These are phyloP conservation scores for Hemileccinum rubropunctum DNA, from an alignment of 768 basidiomycete species.

Conservation along the genomic window DNA sequence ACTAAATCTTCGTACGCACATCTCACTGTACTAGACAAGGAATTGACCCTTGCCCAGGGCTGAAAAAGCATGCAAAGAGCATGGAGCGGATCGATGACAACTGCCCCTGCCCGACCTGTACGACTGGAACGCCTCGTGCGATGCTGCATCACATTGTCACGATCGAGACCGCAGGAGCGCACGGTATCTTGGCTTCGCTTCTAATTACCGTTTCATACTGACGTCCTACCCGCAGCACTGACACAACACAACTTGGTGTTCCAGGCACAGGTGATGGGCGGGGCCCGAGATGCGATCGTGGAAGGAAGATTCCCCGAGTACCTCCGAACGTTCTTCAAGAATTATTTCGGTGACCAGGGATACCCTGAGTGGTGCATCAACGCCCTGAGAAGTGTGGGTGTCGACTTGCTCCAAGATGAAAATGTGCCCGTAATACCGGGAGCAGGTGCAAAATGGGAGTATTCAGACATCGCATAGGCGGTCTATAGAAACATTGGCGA, in stretches of 20 bases:
- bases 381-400: slow-evolving; percentile 77
- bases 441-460: slow-evolving; percentile 78
- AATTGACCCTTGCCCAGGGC: slow-evolving; percentile 25
- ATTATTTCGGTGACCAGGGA: slow-evolving; percentile 72
- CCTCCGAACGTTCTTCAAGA: slow-evolving; percentile 68
- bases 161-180: slow-evolving; percentile 82
- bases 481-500: neutral
- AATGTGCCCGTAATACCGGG: slow-evolving; percentile 54
- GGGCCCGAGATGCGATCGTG: slow-evolving; percentile 77
- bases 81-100: slow-evolving; percentile 67
- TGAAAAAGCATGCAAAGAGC: slow-evolving; percentile 69
- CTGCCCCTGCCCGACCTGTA: slow-evolving; percentile 89
- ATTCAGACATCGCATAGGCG: slow-evolving; percentile 43
- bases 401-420: slow-evolving; percentile 68
- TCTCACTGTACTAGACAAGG: neutral
- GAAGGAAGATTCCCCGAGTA: slow-evolving; percentile 77
- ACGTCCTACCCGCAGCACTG: slow-evolving; percentile 47
- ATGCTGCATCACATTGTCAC: slow-evolving; percentile 73
- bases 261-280: slow-evolving; percentile 87
- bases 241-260: slow-evolving; percentile 84
- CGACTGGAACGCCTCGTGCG: slow-evolving; percentile 62
- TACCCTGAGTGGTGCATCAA: slow-evolving; percentile 91
- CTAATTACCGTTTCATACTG: slow-evolving; percentile 19
- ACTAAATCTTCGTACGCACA: slow-evolving; percentile 66
- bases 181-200: slow-evolving; percentile 48